phyloP scores from a whole-genome alignment of 495 filamentous ascomycete species.

The Xylaria scruposa region DNA sequence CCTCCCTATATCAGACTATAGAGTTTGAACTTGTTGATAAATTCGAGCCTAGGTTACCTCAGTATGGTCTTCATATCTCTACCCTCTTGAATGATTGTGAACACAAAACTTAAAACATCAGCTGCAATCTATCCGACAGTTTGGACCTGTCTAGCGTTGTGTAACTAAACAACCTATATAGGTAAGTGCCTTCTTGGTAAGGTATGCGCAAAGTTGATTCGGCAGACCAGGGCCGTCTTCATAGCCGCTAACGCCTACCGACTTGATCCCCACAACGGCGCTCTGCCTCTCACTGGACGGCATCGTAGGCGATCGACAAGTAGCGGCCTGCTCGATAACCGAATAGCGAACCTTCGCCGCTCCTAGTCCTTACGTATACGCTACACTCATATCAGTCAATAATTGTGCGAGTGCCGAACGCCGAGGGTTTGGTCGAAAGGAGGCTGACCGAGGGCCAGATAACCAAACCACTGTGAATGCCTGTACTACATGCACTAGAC shows the following conservation, averaged over 20 bases:
- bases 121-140: constrained; percentile 16
- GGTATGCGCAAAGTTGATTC: constrained; percentile 12
- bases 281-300: constrained; percentile 5
- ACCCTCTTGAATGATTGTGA: background rate
- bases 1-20: background rate
- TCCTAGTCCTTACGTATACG: background rate
- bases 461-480: background rate
- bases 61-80: background rate
- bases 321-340: background rate
- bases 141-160: constrained; percentile 20
- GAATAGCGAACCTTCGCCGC: constrained; percentile 2
- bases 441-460: background rate
- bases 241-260: background rate
- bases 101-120: background rate
- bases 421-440: constrained; percentile 14
- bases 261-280: constrained; percentile 11
- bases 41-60: constrained; percentile 2
- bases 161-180: constrained; percentile 14
- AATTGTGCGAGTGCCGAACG: background rate
- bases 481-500: background rate
- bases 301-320: background rate
- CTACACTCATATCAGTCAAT: background rate
- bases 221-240: background rate
- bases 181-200: constrained; percentile 5
- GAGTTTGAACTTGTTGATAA: constrained; percentile 17